These are phyloP conservation scores for Talaromyces piceae DNA, from an alignment of 2,329 filamentous ascomycete genomes.

Conservation along the genomic window DNA sequence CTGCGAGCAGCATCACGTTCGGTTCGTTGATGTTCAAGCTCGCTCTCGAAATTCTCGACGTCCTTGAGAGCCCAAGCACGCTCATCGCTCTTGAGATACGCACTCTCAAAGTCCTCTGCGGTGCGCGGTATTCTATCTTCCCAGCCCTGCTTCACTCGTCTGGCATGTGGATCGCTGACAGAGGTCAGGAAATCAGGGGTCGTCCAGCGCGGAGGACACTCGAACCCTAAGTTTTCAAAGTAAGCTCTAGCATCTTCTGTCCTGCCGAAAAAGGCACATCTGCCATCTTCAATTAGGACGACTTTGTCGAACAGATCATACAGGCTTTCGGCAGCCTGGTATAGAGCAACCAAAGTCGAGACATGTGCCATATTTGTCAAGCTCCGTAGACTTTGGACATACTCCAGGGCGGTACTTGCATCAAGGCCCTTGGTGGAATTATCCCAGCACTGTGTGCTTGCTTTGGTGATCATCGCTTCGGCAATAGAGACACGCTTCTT, in stretches of 20 bases:
- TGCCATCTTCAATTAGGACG: slow-evolving; percentile 58
- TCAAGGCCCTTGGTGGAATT: slow-evolving; percentile 69
- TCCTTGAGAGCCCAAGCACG: slow-evolving; percentile 40
- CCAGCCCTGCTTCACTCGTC: slow-evolving; percentile 49
- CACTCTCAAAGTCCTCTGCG: slow-evolving; percentile 48
- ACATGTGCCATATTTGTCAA: slow-evolving; percentile 57
- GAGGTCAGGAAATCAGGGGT: slow-evolving; percentile 72
- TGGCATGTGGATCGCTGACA: slow-evolving; percentile 57
- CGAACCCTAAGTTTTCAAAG: slow-evolving; percentile 64
- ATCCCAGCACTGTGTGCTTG: slow-evolving; percentile 66
- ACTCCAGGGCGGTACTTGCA: slow-evolving; percentile 65
- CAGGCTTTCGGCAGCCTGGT: slow-evolving; percentile 54
- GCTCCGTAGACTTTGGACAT: slow-evolving; percentile 59
- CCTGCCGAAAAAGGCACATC: slow-evolving; percentile 64
- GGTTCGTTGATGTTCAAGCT: slow-evolving; percentile 35
- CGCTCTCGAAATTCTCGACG: slow-evolving; percentile 47
- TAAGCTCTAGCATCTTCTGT: slow-evolving; percentile 58
- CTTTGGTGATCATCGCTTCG: slow-evolving; percentile 63
- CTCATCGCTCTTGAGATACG: slow-evolving; percentile 43
- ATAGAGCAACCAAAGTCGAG: slow-evolving; percentile 61
- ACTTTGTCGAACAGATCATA: slow-evolving; percentile 60
- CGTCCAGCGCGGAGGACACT: slow-evolving; percentile 63
- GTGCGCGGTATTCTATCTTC: slow-evolving; percentile 51
- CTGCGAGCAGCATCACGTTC: slow-evolving; percentile 34
- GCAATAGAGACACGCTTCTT: slow-evolving; percentile 76